Conservation (phyloP, 1,284 basidiomycete species). For the Rhodotorula sp. region DNA sequence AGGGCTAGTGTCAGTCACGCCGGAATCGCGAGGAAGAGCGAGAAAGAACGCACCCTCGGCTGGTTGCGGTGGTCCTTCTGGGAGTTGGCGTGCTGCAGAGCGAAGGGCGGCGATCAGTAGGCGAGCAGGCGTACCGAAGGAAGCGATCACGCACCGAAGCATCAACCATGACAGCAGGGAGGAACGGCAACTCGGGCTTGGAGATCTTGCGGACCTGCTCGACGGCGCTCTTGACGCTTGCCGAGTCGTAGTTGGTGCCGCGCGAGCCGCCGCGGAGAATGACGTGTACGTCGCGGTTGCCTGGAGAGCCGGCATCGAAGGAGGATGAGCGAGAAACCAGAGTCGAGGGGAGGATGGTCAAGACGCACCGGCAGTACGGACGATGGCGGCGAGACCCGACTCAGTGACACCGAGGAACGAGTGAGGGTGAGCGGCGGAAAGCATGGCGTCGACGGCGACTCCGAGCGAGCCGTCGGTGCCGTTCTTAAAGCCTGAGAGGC, state of each 20-base stretch:
- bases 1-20: neutral
- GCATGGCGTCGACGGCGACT: constrained; percentile 91
- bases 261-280: constrained; percentile 85
- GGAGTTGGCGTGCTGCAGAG: constrained; percentile 68
- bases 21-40: too few species aligned
- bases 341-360: neutral
- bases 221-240: constrained; percentile 71
- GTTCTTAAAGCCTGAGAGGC: constrained; percentile 84
- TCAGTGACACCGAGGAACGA: constrained; percentile 98
- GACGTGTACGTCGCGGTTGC: constrained; percentile 75
- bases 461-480: constrained; percentile 88
- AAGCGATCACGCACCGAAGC: constrained; percentile 25
- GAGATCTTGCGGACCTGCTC: constrained; percentile 66
- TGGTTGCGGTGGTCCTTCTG: constrained; percentile 90
- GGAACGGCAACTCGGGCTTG: constrained; percentile 30
- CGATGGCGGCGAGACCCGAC: constrained; percentile 88
- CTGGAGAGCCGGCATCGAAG: neutral
- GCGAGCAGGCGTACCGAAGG: too few species aligned
- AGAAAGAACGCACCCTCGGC: constrained; percentile 56
- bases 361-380: constrained; percentile 84
- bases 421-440: constrained; percentile 84
- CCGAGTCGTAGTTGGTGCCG: constrained; percentile 79
- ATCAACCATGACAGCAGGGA: constrained; percentile 41
- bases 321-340: too few species aligned
- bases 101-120: too few species aligned